Evolutionary conservation across 1,139 yeast species (phyloP), one percentile per base, ranked within the genome.

Genomic region (Wickerhamomyces sp.): DNA sequence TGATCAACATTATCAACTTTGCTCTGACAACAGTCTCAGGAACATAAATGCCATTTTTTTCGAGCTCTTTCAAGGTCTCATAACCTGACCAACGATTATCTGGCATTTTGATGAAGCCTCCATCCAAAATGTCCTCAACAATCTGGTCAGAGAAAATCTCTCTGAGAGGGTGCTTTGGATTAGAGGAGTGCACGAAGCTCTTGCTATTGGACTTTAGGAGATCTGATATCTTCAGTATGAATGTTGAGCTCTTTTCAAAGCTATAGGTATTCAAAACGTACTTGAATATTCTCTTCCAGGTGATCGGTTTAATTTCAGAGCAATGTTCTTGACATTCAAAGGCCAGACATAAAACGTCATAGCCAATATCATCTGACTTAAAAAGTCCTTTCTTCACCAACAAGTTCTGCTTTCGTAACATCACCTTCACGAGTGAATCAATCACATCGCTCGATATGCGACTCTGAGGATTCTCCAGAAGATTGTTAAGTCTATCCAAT

Each of bases 81-180:
- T 48, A 48, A 3, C 58, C 58, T 40, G 34, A 8, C 58, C 58
- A 55, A 15, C 49, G 53, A 18, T 45, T 45, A 4, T 45, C 48
- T 3, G 50, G 45, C 10, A 39, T 39, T 35, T 44, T 49, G 10
- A 44, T 32, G 30, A 55, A 52, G 9, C 57, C 56, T 45, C 49
- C 42, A 29, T 51, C 49, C 9, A 55, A 37, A 6, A 53, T 43
- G 27, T 40, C 49, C 34, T 46, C 41, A 9, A 51, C 23, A 15
- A 55, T 15, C 8, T 36, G 31, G 27, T 49, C 52, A 14, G 46
- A 45, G 38, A 53, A 53, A 4, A 47, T 46, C 14, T 48, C 42
- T 27, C 50, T 42, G 32, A 52, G 18, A 13, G 52, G 52, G 37
- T 54, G 53, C 2, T 39, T 40, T 2, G 23, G 14, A 31, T 48